These are phyloP conservation scores for Cytospora leucostoma DNA, from an alignment of 2,329 filamentous ascomycete species.

Conservation along the genomic window DNA sequence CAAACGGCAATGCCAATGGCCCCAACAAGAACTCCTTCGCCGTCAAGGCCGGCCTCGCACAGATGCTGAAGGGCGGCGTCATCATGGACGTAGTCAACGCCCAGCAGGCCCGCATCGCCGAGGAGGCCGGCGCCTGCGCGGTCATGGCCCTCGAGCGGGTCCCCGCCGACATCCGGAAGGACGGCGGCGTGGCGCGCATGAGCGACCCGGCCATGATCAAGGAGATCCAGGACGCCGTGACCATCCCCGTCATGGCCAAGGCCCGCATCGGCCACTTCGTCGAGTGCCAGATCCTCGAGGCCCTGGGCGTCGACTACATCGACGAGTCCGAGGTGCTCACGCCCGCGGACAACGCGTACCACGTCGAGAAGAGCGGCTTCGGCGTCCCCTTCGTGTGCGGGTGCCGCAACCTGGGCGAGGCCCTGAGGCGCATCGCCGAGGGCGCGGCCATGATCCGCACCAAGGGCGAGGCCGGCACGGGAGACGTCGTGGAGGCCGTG, in stretches of 20 bases:
- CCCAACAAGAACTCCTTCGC: constrained; percentile 64
- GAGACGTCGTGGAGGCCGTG: constrained; percentile 95
- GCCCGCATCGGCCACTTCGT: constrained; percentile 97
- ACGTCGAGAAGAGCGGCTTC: constrained; percentile 87
- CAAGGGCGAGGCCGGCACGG: constrained; percentile 96
- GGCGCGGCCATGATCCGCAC: constrained; percentile 98
- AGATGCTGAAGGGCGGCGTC: constrained; percentile 98
- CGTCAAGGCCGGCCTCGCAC: constrained; percentile 91
- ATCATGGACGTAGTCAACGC: constrained; percentile 99
- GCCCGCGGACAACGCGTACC: constrained; percentile 84
- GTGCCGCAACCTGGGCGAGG: constrained; percentile 91
- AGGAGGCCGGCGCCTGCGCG: constrained; percentile 91
- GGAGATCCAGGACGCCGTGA: constrained; percentile 91
- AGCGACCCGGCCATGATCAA: constrained; percentile 92
- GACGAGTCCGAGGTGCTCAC: constrained; percentile 98
- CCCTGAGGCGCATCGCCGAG: constrained; percentile 84
- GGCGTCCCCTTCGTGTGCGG: constrained; percentile 92
- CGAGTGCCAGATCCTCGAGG: constrained; percentile 97
- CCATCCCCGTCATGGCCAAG: constrained; percentile 99
- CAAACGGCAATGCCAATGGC: constrained; percentile 30
- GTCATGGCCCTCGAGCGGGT: constrained; percentile 99
- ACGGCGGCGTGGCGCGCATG: constrained; percentile 96
- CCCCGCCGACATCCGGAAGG: constrained; percentile 88
- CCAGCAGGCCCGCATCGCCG: constrained; percentile 92
- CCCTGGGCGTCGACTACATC: constrained; percentile 94